Percentiles rank a stretch among this genome's conserved stretches.
Evolutionary conservation across 2,329 filamentous ascomycete genomes (phyloP).

Genomic region (Penicillium sp.): DNA sequence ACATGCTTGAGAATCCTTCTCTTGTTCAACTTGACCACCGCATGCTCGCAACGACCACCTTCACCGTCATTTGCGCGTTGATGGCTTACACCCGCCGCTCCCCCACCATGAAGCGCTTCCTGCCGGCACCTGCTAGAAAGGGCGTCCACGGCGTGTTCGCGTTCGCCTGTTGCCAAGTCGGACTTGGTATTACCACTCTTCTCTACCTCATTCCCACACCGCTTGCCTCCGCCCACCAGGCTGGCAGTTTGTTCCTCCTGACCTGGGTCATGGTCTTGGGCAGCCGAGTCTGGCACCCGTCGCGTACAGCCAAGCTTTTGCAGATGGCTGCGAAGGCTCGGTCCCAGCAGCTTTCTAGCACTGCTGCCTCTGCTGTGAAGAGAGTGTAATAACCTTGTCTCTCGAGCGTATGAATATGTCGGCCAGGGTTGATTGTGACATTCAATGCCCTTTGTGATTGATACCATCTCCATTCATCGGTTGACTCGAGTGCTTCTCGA

Average conservation of each 20-base stretch:
- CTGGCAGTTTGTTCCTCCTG: constrained; percentile 78
- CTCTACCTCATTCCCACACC: constrained; percentile 90
- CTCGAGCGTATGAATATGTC: constrained; percentile 18
- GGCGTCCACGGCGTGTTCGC: constrained; percentile 78
- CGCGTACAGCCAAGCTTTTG: constrained; percentile 60
- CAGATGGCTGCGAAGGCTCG: constrained; percentile 42
- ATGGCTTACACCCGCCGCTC: constrained; percentile 76
- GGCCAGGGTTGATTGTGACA: background rate
- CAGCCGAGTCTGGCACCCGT: constrained; percentile 72
- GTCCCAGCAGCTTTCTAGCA: constrained; percentile 25
- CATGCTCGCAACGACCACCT: constrained; percentile 84
- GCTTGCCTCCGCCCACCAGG: constrained; percentile 88
- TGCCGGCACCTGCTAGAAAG: constrained; percentile 59
- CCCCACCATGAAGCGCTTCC: constrained; percentile 57
- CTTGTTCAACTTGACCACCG: constrained; percentile 95
- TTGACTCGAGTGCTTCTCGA: background rate
- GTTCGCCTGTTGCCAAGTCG: constrained; percentile 75
- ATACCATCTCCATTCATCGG: constrained; percentile 29
- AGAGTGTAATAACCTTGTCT: constrained; percentile 6
- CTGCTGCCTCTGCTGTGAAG: constrained; percentile 24
- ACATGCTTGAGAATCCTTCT: constrained; percentile 94
- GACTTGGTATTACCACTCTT: constrained; percentile 83
- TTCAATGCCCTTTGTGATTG: constrained; percentile 7
- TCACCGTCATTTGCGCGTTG: constrained; percentile 73
- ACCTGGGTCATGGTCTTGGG: constrained; percentile 78